Base-by-base conservation (phyloP, 2,329 filamentous ascomycete genomes). In the Cordyceps javanica region DNA sequence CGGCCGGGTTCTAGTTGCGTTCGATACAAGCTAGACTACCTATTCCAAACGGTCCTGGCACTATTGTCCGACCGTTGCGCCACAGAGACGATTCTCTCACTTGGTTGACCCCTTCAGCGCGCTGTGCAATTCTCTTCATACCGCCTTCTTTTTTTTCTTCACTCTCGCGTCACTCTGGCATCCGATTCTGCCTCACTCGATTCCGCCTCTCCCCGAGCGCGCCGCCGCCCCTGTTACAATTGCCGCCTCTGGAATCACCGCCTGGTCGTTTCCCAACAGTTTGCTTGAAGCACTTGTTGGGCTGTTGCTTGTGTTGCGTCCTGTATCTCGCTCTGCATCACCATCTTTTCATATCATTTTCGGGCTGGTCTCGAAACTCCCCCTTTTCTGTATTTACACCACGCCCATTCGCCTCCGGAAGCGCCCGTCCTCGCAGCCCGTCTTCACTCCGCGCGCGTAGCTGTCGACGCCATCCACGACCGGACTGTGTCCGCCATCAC, bases 351-450 rank as follows among this genome's bases (percentile, higher is more conserved):
- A n/a, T n/a, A n/a, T n/a, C n/a, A n/a, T 65, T 71, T 70, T 65
- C 68, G 72, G 76, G 77, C 77, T 79, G 77, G 77, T 74, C 77
- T 79, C 76, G 75, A 73, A 68, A 23, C 41, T 42, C 28, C 11
- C 25, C 25, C 28, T 11, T 45, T 52, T 50, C 66, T 64, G 30
- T 65, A 68, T 62, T 64, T 62, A 63, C 66, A 55, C 62, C 64
- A 63, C 64, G 61, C n/a, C 38, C n/a, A 41, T 60, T 60, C 63
- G 55, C 60, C 61, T 63, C 61, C 64, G 71, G 71, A 71, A 70
- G 71, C 60, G 70, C 71, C 70, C 70, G 63, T 62, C 57, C 44
- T 59, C 46, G 45, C 45, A 38, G 52, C 50, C 58, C 45, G 55
- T n/a, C n/a, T n/a, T n/a, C n/a, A 41, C 60, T 26, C 52, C 58